Base-by-base conservation (phyloP, 441 rosid genomes). In the Pelargonium myrrhifolium region DNA sequence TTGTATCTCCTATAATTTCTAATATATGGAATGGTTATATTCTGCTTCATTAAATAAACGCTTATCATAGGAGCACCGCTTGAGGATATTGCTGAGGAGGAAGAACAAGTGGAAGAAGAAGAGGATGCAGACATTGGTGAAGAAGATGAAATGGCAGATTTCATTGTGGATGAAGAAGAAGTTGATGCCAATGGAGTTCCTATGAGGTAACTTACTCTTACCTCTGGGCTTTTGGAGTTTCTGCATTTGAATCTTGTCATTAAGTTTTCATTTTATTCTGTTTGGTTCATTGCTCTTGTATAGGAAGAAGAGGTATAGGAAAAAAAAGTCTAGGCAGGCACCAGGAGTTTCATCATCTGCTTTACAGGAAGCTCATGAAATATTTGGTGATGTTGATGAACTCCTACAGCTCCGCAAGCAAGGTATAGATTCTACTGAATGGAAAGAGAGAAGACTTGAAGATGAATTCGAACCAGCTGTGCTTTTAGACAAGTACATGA, bases 91-190 rank as follows among this genome's bases (percentile, higher is more conserved):
- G 86, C 89, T 42, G 99, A 94, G 80, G 97, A 91, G 62, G 98
- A 86, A 75, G 90, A 83, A 74, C 94, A 80, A 45, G 69, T 78
- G 24, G 92, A 82, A 68, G 93, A 85, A 84, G 92, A 93, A 67
- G 96, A 86, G 78, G 97, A 92, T 81, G 88, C 70, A 59, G 93
- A 89, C 65, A 76, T 91, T 74, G 96, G 93, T 11, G 96, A 87
- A 45, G 99, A 94, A 26, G 99, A 94, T 80, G 99, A 94, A 72
- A 89, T 94, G 99, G 89, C 96, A 20, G 97, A 89, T 65, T 94
- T 94, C 71, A 94, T 93, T 68, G 97, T 91, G 43, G 92, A 89
- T 71, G 99, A 89, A 86, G 98, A 89, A 68, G 81, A 75, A 71
- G 71, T 83, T 62, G 93, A 87, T 81, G 95, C 76, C 65, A 74